These are phyloP conservation scores for Diaporthe vexans DNA, from an alignment of 2,329 filamentous ascomycete species.

Conservation along the genomic window DNA sequence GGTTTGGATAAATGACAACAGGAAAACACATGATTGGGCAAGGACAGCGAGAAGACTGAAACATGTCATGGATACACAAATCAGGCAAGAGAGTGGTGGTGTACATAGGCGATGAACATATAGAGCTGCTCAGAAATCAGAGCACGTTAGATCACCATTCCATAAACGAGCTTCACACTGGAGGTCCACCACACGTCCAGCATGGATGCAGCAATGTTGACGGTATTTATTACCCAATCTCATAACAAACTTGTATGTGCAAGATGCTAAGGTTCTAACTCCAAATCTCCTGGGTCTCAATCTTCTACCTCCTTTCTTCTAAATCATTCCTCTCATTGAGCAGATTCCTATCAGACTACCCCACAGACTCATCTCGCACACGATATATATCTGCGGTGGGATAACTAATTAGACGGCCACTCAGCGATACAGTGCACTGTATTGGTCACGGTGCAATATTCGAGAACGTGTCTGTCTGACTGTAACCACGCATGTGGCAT, in stretches of 20 bases:
- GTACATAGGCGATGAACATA: conserved; percentile 13
- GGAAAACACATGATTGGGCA: neutral
- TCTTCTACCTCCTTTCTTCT: too few relatives aligned
- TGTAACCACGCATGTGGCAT: neutral
- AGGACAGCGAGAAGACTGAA: neutral
- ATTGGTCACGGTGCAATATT: neutral
- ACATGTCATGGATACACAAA: neutral
- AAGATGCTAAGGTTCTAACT: too few relatives aligned
- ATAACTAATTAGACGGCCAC: too few relatives aligned
- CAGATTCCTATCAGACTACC: too few relatives aligned
- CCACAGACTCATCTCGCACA: too few relatives aligned
- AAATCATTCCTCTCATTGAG: too few relatives aligned
- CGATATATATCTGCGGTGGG: too few relatives aligned
- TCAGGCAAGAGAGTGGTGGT: neutral
- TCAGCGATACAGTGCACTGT: too few relatives aligned
- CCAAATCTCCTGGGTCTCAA: too few relatives aligned
- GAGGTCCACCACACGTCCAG: neutral
- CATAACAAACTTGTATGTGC: neutral
- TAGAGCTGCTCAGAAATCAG: neutral
- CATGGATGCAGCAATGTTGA: neutral
- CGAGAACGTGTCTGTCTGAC: neutral
- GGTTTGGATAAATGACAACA: neutral
- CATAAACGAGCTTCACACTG: neutral
- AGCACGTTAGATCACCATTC: neutral
- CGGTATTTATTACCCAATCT: neutral